Conservation (phyloP, 257 asterid genomes). For the Primulina huaijiensis region DNA sequence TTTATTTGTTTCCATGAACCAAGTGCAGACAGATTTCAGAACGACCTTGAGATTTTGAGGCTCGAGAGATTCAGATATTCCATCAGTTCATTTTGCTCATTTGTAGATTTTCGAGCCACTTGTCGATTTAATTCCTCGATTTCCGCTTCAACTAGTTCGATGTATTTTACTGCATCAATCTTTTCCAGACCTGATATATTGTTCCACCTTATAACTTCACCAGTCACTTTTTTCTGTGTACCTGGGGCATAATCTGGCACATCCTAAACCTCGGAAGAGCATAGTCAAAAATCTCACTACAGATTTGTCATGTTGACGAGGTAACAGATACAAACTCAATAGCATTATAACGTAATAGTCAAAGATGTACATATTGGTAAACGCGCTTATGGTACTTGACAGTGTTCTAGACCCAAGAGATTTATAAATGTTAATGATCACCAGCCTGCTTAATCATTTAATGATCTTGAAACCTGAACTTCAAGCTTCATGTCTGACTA, state of each 20-base stretch:
- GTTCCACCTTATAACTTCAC: conserved; percentile 97
- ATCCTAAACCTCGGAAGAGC: conserved; percentile 51
- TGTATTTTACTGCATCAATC: conserved; percentile 90
- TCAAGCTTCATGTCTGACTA: no score
- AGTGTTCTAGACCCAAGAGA: no score
- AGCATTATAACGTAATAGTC: conserved; percentile 9
- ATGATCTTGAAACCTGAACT: no score
- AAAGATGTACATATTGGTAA: conserved; percentile 5
- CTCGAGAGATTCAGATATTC: conserved; percentile 88
- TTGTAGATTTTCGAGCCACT: conserved; percentile 69
- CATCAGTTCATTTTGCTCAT: conserved; percentile 73
- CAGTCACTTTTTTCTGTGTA: conserved; percentile 85
- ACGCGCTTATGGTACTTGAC: no score
- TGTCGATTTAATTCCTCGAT: conserved; percentile 90
- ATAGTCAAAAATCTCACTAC: conserved; percentile 21
- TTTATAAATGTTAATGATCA: no score
- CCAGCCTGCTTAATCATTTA: no score
- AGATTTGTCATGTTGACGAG: conserved; percentile 2
- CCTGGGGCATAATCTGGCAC: conserved; percentile 89
- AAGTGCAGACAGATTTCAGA: conserved; percentile 20
- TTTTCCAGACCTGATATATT: conserved; percentile 81
- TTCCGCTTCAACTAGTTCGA: conserved; percentile 93
- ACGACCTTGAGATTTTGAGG: conserved; percentile 96
- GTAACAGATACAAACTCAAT: conserved; percentile 12
- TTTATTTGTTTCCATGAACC: conserved; percentile 21